Conservation (phyloP, 1,139 yeast species). For the Kurtzmaniella quercitrusa region DNA sequence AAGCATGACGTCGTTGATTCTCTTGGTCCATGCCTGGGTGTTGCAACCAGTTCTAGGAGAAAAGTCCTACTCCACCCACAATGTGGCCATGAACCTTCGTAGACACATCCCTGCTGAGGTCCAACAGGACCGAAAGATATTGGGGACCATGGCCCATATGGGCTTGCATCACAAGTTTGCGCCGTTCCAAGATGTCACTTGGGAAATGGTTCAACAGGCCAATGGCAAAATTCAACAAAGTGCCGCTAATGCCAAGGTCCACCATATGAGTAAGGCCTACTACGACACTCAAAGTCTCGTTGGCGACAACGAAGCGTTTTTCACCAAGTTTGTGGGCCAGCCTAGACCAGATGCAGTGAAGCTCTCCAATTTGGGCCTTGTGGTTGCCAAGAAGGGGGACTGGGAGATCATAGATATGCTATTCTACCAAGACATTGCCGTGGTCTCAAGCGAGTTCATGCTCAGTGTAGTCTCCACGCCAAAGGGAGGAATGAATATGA, state of each 20-base stretch:
- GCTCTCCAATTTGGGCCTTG: slow-evolving; percentile 37
- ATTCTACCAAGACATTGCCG: slow-evolving; percentile 37
- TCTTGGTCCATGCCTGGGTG: slow-evolving; percentile 21
- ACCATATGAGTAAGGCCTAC: slow-evolving; percentile 21
- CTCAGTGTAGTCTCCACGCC: slow-evolving; percentile 29
- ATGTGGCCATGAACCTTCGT: slow-evolving; percentile 34
- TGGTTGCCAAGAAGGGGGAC: slow-evolving; percentile 8
- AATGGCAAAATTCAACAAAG: slow-evolving; percentile 17
- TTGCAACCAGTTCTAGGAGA: slow-evolving; percentile 27
- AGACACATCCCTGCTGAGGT: slow-evolving; percentile 18
- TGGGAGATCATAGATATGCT: slow-evolving; percentile 30
- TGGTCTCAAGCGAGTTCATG: slow-evolving; percentile 34
- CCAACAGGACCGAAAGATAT: slow-evolving; percentile 21
- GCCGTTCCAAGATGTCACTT: slow-evolving; percentile 28
- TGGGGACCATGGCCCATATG: slow-evolving; percentile 32
- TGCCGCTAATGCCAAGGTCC: slow-evolving; percentile 19
- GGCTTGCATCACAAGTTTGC: slow-evolving; percentile 29
- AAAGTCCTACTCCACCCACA: slow-evolving; percentile 19
- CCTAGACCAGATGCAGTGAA: slow-evolving; percentile 32
- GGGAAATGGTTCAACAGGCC: slow-evolving; percentile 28
- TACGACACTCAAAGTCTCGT: slow-evolving; percentile 14
- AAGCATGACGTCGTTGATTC: slow-evolving; percentile 33
- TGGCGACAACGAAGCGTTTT: slow-evolving; percentile 19
- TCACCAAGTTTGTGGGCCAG: slow-evolving; percentile 20
- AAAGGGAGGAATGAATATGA: slow-evolving; percentile 33